Base-by-base conservation (phyloP, 192 early-diverging fungal genomes). In the Gryganskiella cystojenkinii region DNA sequence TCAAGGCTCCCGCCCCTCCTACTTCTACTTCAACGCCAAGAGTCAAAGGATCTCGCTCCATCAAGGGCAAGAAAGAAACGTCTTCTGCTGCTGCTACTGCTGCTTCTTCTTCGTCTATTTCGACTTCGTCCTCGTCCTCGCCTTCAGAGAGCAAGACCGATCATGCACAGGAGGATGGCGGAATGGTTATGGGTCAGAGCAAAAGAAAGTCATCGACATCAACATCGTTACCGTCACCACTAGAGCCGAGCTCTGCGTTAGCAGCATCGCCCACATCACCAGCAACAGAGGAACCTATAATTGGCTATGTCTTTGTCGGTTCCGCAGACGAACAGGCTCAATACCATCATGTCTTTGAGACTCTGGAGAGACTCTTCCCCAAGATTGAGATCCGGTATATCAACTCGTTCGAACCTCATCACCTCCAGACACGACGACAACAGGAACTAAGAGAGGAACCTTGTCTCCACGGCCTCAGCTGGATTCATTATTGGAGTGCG, bases 401-500 rank as follows among this genome's bases (percentile, higher is more conserved):
- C 56, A 78, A 78, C 28, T 78, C 74, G 14, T 78, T 78, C 40
- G 66, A 69, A 50, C 74, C 74, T 1, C 54, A 64, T 34, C 55
- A 78, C 24, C 56, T 64, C 10, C 74, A 78, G 56, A 69, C 74
- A 27, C 66, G 60, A 10, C 65, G 68, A 22, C 74, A 78, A 49
- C 74, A 64, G 6, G 74, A 69, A 19, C 42, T 78, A 8, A 42
- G 54, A 34, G 74, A 69, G 14, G 74, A 78, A 8, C 61, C 67
- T 2, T 78, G 67, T 31, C 44, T 78, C 15, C 67, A 78, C 19
- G 64, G 49, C 24, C 34, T 78, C 17, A 78, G 74, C 34, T 69
- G 74, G 74, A 53, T 78, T 11, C 74, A 78, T 24, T 78, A 78
- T 20, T 78, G 74, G 74, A 78, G 74, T 25, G 74, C 74, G 1